Evolutionary conservation across 2,329 filamentous ascomycete genomes (phyloP).

Genomic region (Mycogone perniciosa): DNA sequence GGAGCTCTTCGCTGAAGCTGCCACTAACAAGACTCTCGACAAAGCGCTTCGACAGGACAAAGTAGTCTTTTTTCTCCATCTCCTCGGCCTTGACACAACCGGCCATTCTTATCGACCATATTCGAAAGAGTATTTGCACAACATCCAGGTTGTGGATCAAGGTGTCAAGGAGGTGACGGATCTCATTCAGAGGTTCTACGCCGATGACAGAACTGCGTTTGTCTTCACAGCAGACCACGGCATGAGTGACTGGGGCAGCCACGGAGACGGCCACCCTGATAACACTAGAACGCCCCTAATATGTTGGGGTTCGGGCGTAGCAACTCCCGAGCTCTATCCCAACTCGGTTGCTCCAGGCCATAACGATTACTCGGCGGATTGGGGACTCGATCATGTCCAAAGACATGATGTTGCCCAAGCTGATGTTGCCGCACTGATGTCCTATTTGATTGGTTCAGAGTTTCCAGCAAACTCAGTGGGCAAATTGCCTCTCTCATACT

Average conservation of each 20-base stretch:
- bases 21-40: slow-evolving; percentile 68
- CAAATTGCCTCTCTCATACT: slow-evolving; percentile 77
- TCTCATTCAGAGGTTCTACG: slow-evolving; percentile 80
- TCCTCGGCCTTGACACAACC: slow-evolving; percentile 85
- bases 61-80: slow-evolving; percentile 88
- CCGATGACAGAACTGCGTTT: slow-evolving; percentile 79
- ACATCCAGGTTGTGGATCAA: slow-evolving; percentile 88
- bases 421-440: slow-evolving; percentile 92
- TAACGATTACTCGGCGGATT: slow-evolving; percentile 85
- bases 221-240: slow-evolving; percentile 97
- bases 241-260: slow-evolving; percentile 99
- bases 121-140: slow-evolving; percentile 89
- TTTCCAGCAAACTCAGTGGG: slow-evolving; percentile 97
- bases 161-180: slow-evolving; percentile 80
- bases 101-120: slow-evolving; percentile 86
- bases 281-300: slow-evolving; percentile 93
- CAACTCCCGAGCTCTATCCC: slow-evolving; percentile 57
- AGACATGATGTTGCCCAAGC: slow-evolving; percentile 91
- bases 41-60: slow-evolving; percentile 72
- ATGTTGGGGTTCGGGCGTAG: slow-evolving; percentile 87
- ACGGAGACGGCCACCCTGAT: slow-evolving; percentile 94
- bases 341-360: slow-evolving; percentile 66
- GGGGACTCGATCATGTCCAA: slow-evolving; percentile 72
- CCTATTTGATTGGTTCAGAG: slow-evolving; percentile 78
- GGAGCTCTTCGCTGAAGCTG: slow-evolving; percentile 74